These are phyloP conservation scores for Tricholoma saponaceum DNA, from an alignment of 768 basidiomycete species.

Conservation along the genomic window DNA sequence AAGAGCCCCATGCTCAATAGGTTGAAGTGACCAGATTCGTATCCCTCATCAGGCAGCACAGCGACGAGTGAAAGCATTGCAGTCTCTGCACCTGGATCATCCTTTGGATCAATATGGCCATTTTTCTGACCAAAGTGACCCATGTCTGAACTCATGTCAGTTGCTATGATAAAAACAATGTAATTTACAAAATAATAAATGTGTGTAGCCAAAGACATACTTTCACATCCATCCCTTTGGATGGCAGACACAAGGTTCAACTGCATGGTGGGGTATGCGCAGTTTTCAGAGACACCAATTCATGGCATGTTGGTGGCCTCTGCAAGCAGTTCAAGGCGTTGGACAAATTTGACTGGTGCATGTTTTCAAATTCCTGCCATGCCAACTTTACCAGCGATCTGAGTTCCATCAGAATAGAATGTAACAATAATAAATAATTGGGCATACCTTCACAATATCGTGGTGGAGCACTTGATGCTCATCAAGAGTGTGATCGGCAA, in stretches of 20 bases:
- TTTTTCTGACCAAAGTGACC: slow-evolving; percentile 7
- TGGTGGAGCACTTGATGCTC: not conserved
- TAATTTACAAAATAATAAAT: not conserved
- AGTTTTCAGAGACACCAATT: not conserved
- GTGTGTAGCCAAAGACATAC: not conserved
- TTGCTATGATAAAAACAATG: not conserved
- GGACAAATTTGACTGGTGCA: not conserved
- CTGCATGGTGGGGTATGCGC: slow-evolving; percentile 1
- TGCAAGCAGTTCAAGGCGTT: not conserved
- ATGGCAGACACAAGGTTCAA: slow-evolving; percentile 1
- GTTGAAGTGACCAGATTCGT: slow-evolving; percentile 14
- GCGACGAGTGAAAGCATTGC: slow-evolving; percentile 5
- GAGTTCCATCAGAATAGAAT: not conserved
- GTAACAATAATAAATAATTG: not conserved
- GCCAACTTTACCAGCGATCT: not conserved
- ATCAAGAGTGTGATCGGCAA: not conserved
- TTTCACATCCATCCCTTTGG: not conserved
- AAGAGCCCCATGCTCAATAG: slow-evolving; percentile 10
- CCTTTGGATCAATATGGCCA: slow-evolving; percentile 7
- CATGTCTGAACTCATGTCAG: slow-evolving; percentile 1
- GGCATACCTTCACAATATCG: not conserved
- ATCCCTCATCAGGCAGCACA: slow-evolving; percentile 3
- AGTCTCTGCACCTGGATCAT: slow-evolving; percentile 6
- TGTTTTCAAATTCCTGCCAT: not conserved
- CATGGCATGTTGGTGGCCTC: slow-evolving; percentile 4